These are phyloP conservation scores for Daldinia vernicosa DNA, from an alignment of 495 filamentous ascomycete genomes.

Conservation along the genomic window DNA sequence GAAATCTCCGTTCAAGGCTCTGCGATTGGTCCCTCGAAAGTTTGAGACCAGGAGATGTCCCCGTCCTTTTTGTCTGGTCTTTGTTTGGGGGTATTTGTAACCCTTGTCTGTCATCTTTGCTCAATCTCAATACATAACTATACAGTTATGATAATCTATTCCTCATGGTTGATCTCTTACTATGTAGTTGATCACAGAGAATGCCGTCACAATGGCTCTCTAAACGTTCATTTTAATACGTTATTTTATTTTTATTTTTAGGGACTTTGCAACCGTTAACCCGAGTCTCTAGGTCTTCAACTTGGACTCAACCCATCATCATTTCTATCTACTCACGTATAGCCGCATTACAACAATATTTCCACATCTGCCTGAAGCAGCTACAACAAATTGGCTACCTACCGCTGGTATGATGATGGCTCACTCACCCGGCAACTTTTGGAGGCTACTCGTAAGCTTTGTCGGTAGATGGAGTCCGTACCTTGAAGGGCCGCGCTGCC, in stretches of 20 bases:
- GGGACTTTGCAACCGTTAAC: not conserved
- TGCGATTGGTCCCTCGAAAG: slow-evolving; percentile 25
- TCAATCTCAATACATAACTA: not conserved
- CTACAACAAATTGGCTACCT: not conserved
- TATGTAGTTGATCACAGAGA: not conserved
- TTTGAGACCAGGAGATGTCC: slow-evolving; percentile 10
- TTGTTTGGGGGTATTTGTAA: not conserved
- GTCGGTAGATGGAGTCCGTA: not conserved
- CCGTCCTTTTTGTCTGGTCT: slow-evolving; percentile 16
- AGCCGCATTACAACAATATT: not conserved
- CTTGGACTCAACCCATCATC: not conserved
- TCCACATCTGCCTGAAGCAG: not conserved
- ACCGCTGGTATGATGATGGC: not conserved
- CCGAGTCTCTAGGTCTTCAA: not conserved
- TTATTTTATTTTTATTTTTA: not conserved
- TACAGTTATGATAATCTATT: not conserved
- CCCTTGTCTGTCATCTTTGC: not conserved
- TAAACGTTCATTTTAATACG: not conserved
- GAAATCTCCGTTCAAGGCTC: slow-evolving; percentile 11
- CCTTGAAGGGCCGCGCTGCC: not conserved
- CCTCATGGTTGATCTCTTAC: not conserved
- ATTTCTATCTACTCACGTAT: slow-evolving; percentile 7
- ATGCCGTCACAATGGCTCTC: not conserved
- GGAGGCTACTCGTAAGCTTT: slow-evolving; percentile 1
- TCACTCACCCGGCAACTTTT: slow-evolving; percentile 19